A percentile compares a stretch with the other conserved stretches of the same genome.
Conservation (phyloP, 139 green algal genomes). For the Nannochloris sp. region DNA sequence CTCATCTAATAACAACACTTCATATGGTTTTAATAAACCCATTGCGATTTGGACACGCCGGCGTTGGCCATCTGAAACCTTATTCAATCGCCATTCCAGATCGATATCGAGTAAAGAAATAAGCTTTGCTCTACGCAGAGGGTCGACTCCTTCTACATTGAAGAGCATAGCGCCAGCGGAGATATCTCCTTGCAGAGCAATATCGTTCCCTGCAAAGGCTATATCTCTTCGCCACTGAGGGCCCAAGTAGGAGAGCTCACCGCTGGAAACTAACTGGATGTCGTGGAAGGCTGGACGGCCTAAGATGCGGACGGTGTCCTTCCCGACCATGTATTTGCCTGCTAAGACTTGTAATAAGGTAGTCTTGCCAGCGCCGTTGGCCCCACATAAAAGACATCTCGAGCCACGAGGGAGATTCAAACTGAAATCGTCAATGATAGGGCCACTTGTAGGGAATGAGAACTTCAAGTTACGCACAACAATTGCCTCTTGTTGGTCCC, state of each 20-base stretch:
- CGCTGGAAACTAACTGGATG: slow-evolving; percentile 65
- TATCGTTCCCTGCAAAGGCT: slow-evolving; percentile 79
- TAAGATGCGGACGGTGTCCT: slow-evolving; percentile 72
- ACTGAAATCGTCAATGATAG: slow-evolving; percentile 25
- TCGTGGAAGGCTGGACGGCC: slow-evolving; percentile 90
- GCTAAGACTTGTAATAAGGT: slow-evolving; percentile 86
- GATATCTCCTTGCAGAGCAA: slow-evolving; percentile 80
- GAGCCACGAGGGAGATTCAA: slow-evolving; percentile 64
- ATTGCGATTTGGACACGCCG: slow-evolving; percentile 93
- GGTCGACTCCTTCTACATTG: slow-evolving; percentile 72
- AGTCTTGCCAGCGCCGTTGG: slow-evolving; percentile 83
- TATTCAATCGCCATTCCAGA: slow-evolving; percentile 86
- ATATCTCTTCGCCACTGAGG: slow-evolving; percentile 87
- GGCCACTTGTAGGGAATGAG: slow-evolving; percentile 13
- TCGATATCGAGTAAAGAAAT: slow-evolving; percentile 93
- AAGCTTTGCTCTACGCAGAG: slow-evolving; percentile 53
- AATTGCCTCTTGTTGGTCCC: slow-evolving; percentile 10
- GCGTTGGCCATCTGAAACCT: slow-evolving; percentile 91
- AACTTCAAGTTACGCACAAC: slow-evolving; percentile 22
- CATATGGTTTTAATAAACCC: slow-evolving; percentile 89
- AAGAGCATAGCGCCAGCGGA: slow-evolving; percentile 75
- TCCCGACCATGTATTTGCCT: slow-evolving; percentile 92
- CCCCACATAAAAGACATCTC: slow-evolving; percentile 82
- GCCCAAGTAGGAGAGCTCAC: slow-evolving; percentile 74
- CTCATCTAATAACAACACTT: slow-evolving; percentile 95